Evolutionary conservation across 169 alveolate species (phyloP), one percentile per base, ranked within the genome.

Genomic region (Prorocentrum cordatum): DNA sequence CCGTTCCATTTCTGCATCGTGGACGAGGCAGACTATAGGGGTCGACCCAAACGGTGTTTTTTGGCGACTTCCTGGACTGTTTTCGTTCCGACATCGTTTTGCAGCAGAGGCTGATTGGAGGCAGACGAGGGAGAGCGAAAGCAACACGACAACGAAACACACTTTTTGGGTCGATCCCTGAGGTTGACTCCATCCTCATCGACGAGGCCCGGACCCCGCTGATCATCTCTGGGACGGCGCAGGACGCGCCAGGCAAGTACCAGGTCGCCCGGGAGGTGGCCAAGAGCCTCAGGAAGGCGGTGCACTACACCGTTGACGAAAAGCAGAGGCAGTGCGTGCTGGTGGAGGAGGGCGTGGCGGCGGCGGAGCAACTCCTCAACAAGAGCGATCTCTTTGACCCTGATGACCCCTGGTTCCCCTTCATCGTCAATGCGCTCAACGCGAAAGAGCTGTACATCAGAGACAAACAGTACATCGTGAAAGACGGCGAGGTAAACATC

Each of bases 271-370:
- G 38, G 5, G 88, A 77, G 75, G 88, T 77, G 42, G 50, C 62
- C 18, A 42, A 45, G 16, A 75, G 75, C 1, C 27, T 77, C 22
- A 39, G 67, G 75, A 58, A 35, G 45, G 88, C 54, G 88, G 80
- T 82, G 67, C 91, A 82, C 54, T 82, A 82, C 91, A 82, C 91
- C 14, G 91, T 82, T n/a, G 91, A 82, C 35, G 91, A 82, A 80
- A 82, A 82, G 66, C 77, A 61, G 68, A 32, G 80, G 26, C 91
- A 82, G 68, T 82, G 91, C 45, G 80, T 64, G 31, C 91, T 82
- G 50, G 64, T 82, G 9, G 91, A 82, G 91, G 91, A 47, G 9
- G 91, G 91, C 26, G 91, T 82, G 50, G 91, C 61, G 29, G 72
- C 91, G 22, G 91, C 91, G 27, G 91, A 62, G 50, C 38, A 82